phyloP scores from a whole-genome alignment of 306 rosid species.

The Lathyrus oleraceus region DNA sequence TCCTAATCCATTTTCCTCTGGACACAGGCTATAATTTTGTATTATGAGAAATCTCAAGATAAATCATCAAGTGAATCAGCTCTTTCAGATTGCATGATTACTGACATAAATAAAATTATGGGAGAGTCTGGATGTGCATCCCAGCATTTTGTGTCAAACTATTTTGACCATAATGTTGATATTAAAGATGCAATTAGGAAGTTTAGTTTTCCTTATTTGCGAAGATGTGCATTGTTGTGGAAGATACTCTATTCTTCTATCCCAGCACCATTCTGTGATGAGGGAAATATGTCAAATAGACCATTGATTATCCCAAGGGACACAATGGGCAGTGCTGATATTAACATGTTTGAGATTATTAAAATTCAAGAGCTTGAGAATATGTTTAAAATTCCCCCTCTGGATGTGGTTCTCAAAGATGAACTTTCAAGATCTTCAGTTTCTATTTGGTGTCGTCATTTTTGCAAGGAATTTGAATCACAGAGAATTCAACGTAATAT shows the following conservation, averaged over 20 bases:
- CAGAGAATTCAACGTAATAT: constrained; percentile 42
- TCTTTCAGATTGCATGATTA: constrained; percentile 60
- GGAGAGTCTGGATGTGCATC: constrained; percentile 49
- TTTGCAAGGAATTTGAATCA: constrained; percentile 58
- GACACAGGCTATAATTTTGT: constrained; percentile 69
- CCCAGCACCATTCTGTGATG: constrained; percentile 63
- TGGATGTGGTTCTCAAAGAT: constrained; percentile 76
- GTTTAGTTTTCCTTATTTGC: constrained; percentile 77
- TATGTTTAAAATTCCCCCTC: constrained; percentile 73
- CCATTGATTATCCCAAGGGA: constrained; percentile 49
- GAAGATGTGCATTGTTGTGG: constrained; percentile 88
- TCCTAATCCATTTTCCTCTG: constrained; percentile 36
- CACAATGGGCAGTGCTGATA: constrained; percentile 47
- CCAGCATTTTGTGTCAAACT: constrained; percentile 61
- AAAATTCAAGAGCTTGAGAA: constrained; percentile 76
- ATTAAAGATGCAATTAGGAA: constrained; percentile 61
- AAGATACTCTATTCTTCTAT: constrained; percentile 62
- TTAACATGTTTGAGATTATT: constrained; percentile 49
- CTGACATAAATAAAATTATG: constrained; percentile 65
- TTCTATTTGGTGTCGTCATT: constrained; percentile 70
- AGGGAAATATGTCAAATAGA: constrained; percentile 54
- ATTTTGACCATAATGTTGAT: constrained; percentile 53
- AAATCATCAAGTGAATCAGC: constrained; percentile 45
- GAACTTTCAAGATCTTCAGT: constrained; percentile 57
- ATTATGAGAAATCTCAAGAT: constrained; percentile 50